Conservation (phyloP, 129 eudicot genomes). For the Tagetes erecta region DNA sequence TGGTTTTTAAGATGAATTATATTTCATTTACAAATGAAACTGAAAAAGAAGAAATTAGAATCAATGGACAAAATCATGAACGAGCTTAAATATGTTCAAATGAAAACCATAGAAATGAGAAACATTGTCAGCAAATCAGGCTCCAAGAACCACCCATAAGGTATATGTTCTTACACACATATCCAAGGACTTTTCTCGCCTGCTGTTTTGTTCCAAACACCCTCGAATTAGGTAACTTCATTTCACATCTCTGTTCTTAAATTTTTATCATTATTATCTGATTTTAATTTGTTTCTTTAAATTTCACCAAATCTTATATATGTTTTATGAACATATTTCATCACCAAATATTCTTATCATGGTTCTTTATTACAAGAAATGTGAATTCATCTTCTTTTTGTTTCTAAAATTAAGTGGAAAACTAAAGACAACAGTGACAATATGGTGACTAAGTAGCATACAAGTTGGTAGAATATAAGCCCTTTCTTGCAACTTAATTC, state of each 20-base stretch:
- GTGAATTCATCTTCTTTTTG: conserved; percentile 10
- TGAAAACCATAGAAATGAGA: conserved; percentile 73
- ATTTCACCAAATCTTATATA: not conserved
- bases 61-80: conserved; percentile 81
- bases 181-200: conserved; percentile 40
- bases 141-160: conserved; percentile 37
- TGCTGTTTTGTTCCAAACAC: conserved; percentile 42
- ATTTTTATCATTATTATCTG: not conserved
- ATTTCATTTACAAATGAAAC: conserved; percentile 53
- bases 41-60: conserved; percentile 74
- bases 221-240: conserved; percentile 31
- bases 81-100: conserved; percentile 62
- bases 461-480: conserved; percentile 22
- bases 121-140: conserved; percentile 30
- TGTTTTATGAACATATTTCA: not conserved
- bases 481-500: conserved; percentile 12
- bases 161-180: conserved; percentile 30
- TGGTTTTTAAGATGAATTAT: not conserved
- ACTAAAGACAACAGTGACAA: conserved; percentile 19
- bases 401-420: conserved; percentile 12
- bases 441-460: conserved; percentile 6
- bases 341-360: not conserved
- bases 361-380: not conserved
- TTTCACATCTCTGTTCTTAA: not conserved
- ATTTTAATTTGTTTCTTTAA: not conserved